Conservation (phyloP, 345 rosid species). For the Salix caprea region DNA sequence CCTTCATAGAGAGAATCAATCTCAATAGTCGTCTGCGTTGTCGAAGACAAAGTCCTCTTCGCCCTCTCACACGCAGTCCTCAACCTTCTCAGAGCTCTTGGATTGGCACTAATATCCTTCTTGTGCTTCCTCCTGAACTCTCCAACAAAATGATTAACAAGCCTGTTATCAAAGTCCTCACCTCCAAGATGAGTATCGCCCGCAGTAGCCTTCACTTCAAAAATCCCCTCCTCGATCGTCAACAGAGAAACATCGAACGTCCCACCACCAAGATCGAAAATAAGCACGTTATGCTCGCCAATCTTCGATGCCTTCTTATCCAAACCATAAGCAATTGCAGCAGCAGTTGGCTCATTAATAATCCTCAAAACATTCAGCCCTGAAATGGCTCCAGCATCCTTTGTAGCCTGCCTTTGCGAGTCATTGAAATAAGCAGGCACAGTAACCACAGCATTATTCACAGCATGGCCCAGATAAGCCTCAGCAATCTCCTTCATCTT, state of each 20-base stretch:
- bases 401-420: constrained; percentile 18
- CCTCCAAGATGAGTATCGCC: constrained; percentile 21
- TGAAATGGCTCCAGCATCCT: constrained; percentile 23
- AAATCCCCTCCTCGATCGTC: constrained; percentile 16
- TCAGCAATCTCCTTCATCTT: constrained; percentile 23
- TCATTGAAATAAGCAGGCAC: constrained; percentile 23
- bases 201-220: constrained; percentile 21
- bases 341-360: constrained; percentile 21
- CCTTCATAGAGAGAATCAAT: constrained; percentile 21
- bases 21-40: constrained; percentile 15
- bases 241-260: constrained; percentile 20
- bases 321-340: constrained; percentile 20
- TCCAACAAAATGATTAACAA: constrained; percentile 15
- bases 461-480: constrained; percentile 10
- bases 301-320: constrained; percentile 13
- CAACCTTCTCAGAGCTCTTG: constrained; percentile 19
- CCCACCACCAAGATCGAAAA: constrained; percentile 19
- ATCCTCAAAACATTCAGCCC: constrained; percentile 14
- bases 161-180: constrained; percentile 14
- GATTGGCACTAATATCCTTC: constrained; percentile 14
- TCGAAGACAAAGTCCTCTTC: constrained; percentile 13
- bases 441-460: constrained; percentile 14
- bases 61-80: constrained; percentile 21
- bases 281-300: constrained; percentile 18
- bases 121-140: constrained; percentile 22